Conservation (phyloP, 176 grass and related monocot species). For the Oryza punctata region DNA sequence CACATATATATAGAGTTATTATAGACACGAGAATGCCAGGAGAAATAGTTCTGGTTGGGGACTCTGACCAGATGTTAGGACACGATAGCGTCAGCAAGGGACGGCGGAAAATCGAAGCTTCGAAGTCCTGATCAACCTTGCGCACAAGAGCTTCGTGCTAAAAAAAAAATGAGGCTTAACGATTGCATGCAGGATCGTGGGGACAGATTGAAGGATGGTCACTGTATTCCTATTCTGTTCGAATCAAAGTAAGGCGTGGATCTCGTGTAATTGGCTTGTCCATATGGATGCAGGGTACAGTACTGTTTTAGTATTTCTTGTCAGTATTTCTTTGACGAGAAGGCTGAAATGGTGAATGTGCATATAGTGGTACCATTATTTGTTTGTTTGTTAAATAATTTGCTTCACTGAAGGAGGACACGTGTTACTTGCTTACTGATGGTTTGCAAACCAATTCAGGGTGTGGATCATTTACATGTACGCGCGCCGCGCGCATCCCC, state of each 20-base stretch:
- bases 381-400: background rate
- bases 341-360: background rate
- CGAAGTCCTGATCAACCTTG: slow-evolving; percentile 13
- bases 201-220: background rate
- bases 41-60: background rate
- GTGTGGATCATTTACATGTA: too few species aligned
- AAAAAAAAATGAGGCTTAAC: slow-evolving; percentile 1
- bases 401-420: too few species aligned
- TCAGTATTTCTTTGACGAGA: background rate
- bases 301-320: background rate
- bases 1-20: slow-evolving; percentile 13
- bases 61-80: slow-evolving; percentile 25
- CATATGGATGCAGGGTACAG: background rate
- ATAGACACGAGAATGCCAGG: background rate
- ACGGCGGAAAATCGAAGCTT: background rate
- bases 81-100: background rate
- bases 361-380: background rate
- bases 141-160: slow-evolving; percentile 16
- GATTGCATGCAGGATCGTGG: background rate
- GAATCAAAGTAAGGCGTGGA: background rate
- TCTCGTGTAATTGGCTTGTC: background rate
- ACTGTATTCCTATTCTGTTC: background rate
- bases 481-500: too few species aligned
- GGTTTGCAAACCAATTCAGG: too few species aligned
- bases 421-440: too few species aligned